Base-by-base conservation (phyloP, 1,284 basidiomycete species). In the Cutaneotrichosporon cutaneum region DNA sequence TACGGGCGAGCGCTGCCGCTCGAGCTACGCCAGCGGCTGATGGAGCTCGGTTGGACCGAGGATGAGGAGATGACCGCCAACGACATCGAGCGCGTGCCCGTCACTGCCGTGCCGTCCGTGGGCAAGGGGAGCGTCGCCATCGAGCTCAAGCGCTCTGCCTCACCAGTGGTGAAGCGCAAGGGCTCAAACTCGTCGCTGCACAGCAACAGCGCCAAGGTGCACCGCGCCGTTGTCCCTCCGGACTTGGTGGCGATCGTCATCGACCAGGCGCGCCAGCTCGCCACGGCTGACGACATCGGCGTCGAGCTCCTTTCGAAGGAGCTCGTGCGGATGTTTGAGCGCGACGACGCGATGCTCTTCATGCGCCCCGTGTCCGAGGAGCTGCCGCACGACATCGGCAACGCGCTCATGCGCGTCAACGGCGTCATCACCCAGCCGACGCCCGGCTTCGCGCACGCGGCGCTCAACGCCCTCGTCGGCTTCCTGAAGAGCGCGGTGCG, bases 391-490 rank as follows among this genome's bases (percentile, higher is more conserved):
- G 82, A 85, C 39, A 80, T 83, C 14, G 77, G 79, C 22, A 82
- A 82, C 48, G 74, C 50, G 83, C 86, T 27, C 77, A 85, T 48
- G 74, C 82, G 4, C 80, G 82, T 48, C 74, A 90, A 62, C 81
- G 83, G 36, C 77, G 83, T 32, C 81, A 86, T 66, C 66, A 74
- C 80, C 9, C 65, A 78, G 3, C 76, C 88, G 9, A 88, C 89
- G 2, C 89, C 88, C 1, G 82, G 84, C 0, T 82, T 88, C 77
- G 82, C 87, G 0, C 86, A 90, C 72, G 81, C 85, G 61, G 77
- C 88, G 3, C 84, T 90, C 76, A 90, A 90, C 70, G 83, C 87
- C 66, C 73, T 90, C 6, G 83, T 86, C 8, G 89, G 90, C 1
- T 87, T 86, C 65, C 75, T 91, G 64, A 90, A 89, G 71, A 79